Conservation (phyloP, 805 yeast species). For the Candida sithepensis region DNA sequence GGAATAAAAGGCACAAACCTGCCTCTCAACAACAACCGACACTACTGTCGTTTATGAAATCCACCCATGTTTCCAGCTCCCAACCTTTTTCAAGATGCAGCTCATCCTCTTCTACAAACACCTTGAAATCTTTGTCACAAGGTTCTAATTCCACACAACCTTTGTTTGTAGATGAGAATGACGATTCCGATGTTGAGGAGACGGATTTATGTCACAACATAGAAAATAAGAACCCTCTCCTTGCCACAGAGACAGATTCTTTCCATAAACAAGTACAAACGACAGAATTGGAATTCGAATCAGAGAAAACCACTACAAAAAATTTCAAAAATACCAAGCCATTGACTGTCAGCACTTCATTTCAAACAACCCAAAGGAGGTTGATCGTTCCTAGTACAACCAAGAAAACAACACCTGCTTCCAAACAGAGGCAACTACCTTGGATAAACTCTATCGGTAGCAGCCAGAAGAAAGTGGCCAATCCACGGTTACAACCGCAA, state of each 20-base stretch:
- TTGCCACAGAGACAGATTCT: background rate
- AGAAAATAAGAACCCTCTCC: background rate
- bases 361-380: background rate
- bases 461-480: constrained; percentile 9
- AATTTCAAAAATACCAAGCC: constrained; percentile 25
- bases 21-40: background rate
- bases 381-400: constrained; percentile 5
- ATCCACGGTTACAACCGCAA: constrained; percentile 17
- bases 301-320: background rate
- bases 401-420: constrained; percentile 4
- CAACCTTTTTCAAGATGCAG: background rate
- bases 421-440: constrained; percentile 18
- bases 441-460: constrained; percentile 8
- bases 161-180: background rate
- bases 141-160: background rate
- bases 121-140: too few relatives aligned
- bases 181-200: background rate
- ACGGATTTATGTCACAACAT: background rate
- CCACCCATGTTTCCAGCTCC: background rate
- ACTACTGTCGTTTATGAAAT: background rate
- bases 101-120: background rate
- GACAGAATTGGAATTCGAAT: background rate
- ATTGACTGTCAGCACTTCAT: constrained; percentile 10
- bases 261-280: background rate
- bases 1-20: background rate